phyloP scores from a whole-genome alignment of 345 rosid genomes.

The Arabis alpina region DNA sequence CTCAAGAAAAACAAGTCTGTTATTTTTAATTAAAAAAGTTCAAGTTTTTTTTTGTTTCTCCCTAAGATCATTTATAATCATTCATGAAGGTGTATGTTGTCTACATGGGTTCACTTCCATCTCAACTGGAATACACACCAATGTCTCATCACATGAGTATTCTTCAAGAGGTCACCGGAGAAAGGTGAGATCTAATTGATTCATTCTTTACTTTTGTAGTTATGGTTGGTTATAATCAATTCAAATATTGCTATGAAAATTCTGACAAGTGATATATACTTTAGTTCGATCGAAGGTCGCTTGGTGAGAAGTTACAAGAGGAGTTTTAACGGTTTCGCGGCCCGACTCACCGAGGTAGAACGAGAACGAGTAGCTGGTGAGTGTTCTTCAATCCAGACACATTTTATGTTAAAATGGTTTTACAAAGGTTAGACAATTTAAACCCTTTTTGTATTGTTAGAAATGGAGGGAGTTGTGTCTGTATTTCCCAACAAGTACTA shows the following conservation, averaged over 20 bases:
- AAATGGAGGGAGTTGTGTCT: conserved; percentile 50
- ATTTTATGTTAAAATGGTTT: background rate
- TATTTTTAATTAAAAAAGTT: background rate
- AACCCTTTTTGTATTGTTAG: conserved; percentile 27
- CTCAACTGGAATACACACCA: conserved; percentile 32
- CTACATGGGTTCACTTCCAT: too few species aligned
- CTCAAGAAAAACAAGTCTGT: conserved; percentile 20
- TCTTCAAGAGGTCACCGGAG: conserved; percentile 32
- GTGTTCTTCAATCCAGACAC: background rate
- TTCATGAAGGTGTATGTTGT: too few species aligned
- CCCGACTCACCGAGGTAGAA: conserved; percentile 52
- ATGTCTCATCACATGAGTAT: conserved; percentile 40
- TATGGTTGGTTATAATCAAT: background rate
- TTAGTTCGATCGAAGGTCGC: conserved; percentile 40
- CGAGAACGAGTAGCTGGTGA: conserved; percentile 49
- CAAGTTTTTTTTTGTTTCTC: background rate
- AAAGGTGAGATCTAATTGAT: background rate
- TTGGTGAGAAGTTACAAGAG: conserved; percentile 55
- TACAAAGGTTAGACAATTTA: too few species aligned
- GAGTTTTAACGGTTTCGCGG: conserved; percentile 73
- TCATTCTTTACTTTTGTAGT: background rate
- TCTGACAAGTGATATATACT: background rate
- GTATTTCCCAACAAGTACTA: conserved; percentile 46
- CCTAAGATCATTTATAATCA: too few species aligned
- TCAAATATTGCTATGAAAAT: background rate